phyloP scores from a whole-genome alignment of 2,329 filamentous ascomycete species.

The Lachnum nothofagi region DNA sequence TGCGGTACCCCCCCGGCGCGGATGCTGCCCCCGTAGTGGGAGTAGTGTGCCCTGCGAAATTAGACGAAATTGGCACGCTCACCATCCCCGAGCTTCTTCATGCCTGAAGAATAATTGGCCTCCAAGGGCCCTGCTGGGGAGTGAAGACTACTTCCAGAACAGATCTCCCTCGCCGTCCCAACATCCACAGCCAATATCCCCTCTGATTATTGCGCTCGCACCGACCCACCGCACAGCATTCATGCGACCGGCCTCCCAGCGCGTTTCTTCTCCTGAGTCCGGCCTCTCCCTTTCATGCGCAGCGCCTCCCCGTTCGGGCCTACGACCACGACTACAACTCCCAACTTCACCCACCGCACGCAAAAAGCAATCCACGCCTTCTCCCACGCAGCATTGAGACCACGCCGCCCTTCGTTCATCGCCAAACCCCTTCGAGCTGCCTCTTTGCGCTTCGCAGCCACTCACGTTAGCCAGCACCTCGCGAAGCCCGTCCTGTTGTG shows the following conservation, averaged over 20 bases:
- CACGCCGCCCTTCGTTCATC: not conserved
- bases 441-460: constrained; percentile 15
- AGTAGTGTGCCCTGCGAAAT: constrained; percentile 7
- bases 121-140: not conserved
- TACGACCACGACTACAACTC: not conserved
- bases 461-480: constrained; percentile 20
- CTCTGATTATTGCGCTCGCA: too few relatives aligned
- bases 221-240: not conserved
- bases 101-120: constrained; percentile 14
- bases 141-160: constrained; percentile 5
- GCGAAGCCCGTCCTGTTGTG: constrained; percentile 23
- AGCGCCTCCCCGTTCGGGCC: not conserved
- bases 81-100: constrained; percentile 22
- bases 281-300: not conserved
- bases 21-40: constrained; percentile 3
- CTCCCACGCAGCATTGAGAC: not conserved
- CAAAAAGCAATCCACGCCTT: not conserved
- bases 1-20: not conserved
- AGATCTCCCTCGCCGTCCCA: constrained; percentile 1
- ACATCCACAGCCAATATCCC: constrained; percentile 7
- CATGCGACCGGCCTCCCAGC: not conserved
- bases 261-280: not conserved
- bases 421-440: not conserved
- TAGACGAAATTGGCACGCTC: constrained; percentile 23
- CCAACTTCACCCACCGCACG: not conserved